Conservation (phyloP, 257 asterid genomes). For the Nicotiana obtusifolia region DNA sequence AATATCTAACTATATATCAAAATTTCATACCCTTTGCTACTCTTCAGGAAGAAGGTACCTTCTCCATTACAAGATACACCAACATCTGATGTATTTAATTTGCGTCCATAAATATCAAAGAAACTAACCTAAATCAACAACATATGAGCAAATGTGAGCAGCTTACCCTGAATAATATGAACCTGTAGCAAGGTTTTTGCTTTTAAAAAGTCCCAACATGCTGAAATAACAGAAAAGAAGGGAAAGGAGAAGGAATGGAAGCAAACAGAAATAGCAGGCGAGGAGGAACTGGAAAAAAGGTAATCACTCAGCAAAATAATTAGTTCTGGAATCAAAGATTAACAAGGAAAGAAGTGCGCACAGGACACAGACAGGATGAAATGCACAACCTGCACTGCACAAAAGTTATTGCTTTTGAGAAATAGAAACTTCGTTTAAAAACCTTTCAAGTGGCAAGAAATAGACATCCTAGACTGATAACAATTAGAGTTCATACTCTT, state of each 20-base stretch:
- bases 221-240: not conserved
- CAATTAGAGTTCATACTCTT: not conserved
- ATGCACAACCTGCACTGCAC: not conserved
- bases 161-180: not conserved
- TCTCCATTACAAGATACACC: slow-evolving; percentile 78
- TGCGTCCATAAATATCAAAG: slow-evolving; percentile 88
- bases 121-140: slow-evolving; percentile 54
- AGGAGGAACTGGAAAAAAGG: not conserved
- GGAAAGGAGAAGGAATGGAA: not conserved
- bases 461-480: not conserved
- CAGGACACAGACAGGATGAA: not conserved
- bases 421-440: not conserved
- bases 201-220: not conserved
- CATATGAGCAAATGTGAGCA: not conserved
- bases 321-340: not conserved
- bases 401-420: not conserved
- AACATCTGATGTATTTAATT: slow-evolving; percentile 73
- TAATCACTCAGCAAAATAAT: not conserved
- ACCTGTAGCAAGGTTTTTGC: not conserved
- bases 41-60: slow-evolving; percentile 68
- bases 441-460: not conserved
- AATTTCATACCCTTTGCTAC: slow-evolving; percentile 58
- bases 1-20: not conserved
- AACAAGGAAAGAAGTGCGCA: not conserved
- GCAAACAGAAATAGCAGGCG: not conserved